phyloP scores from a whole-genome alignment of 2,329 filamentous ascomycete genomes.

The Botrytis pseudocinerea region DNA sequence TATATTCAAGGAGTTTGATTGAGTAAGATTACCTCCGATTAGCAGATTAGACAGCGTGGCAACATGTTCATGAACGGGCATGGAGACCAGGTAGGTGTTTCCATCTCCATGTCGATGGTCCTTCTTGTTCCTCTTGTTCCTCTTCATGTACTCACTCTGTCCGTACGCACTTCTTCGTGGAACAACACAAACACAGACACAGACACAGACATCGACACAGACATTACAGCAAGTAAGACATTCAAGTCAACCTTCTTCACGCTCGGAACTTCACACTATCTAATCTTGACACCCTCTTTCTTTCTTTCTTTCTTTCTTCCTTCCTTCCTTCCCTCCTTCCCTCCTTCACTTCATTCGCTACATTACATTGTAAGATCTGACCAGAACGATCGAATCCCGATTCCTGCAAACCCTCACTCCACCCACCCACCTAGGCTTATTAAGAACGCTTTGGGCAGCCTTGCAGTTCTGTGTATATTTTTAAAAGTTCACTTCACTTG shows the following conservation, averaged over 20 bases:
- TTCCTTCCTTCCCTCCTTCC: background rate
- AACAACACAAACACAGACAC: too few species aligned
- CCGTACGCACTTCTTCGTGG: too few species aligned
- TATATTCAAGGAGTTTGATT: background rate
- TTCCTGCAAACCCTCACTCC: background rate
- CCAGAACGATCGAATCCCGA: background rate
- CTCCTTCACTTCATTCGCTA: background rate
- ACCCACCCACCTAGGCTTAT: background rate
- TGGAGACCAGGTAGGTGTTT: background rate
- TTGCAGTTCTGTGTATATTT: background rate
- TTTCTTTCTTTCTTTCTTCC: background rate
- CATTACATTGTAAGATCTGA: background rate
- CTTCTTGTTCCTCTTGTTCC: background rate
- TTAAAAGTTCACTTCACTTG: conserved; percentile 14
- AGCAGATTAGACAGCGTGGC: conserved; percentile 14
- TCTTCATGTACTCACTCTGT: background rate
- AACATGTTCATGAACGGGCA: background rate
- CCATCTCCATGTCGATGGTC: background rate
- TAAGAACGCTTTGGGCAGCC: conserved; percentile 21
- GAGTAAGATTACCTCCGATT: conserved; percentile 1
- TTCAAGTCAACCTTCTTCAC: background rate
- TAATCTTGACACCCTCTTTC: background rate
- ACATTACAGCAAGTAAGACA: conserved; percentile 2
- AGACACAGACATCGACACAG: background rate
- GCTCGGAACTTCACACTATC: background rate